Percentiles rank a stretch among this genome's conserved stretches.
Conservation (phyloP, 1,284 basidiomycete genomes). For the Sanghuangporus sanghuang region DNA sequence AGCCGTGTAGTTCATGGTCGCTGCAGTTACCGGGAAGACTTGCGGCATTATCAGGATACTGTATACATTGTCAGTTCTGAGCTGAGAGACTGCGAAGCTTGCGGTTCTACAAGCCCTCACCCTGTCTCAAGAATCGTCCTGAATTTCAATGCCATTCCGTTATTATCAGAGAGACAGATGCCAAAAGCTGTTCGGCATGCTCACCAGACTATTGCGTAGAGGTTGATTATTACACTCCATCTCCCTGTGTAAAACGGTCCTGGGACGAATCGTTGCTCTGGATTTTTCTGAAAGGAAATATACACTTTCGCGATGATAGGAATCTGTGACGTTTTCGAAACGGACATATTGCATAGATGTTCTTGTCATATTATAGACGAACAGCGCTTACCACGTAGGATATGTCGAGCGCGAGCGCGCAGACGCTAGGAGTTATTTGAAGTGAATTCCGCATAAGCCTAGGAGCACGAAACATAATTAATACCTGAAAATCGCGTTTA, state of each 20-base stretch:
- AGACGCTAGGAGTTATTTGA: conserved; percentile 11
- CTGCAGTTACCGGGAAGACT: conserved; percentile 20
- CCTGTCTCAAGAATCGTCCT: conserved; percentile 22
- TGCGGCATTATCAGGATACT: conserved; percentile 23
- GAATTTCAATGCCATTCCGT: not conserved
- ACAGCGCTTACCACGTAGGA: conserved; percentile 17
- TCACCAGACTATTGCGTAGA: conserved; percentile 21
- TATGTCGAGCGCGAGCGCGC: conserved; percentile 21
- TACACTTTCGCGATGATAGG: conserved; percentile 19
- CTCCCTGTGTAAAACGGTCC: conserved; percentile 21
- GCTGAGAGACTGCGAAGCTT: not conserved
- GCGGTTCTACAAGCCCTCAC: not conserved
- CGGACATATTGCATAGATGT: not conserved
- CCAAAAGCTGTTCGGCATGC: not conserved
- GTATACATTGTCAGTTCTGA: not conserved
- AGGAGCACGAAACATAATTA: not conserved
- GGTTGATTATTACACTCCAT: conserved; percentile 19
- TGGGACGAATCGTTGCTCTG: conserved; percentile 17
- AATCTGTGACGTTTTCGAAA: conserved; percentile 11
- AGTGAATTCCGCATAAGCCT: not conserved
- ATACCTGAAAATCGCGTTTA: conserved; percentile 22
- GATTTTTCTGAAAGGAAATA: conserved; percentile 14
- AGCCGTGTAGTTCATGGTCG: conserved; percentile 22
- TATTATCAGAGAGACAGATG: not conserved
- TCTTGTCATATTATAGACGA: not conserved